Evolutionary conservation across 2,329 filamentous ascomycete species (phyloP).

Genomic region (Fusarium aywerte): DNA sequence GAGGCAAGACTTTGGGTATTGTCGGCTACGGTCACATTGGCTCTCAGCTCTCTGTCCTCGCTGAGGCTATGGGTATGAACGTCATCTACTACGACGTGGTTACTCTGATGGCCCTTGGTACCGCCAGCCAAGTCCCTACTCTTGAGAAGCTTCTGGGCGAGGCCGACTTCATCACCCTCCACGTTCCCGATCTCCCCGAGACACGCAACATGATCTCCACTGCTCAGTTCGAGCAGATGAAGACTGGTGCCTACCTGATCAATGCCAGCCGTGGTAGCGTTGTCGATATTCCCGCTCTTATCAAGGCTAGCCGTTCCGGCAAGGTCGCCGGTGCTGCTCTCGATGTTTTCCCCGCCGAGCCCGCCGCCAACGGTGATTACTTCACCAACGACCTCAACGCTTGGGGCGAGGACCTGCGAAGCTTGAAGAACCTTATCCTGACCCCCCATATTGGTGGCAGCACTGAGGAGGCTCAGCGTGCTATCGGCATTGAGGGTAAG

Average conservation of each 20-base stretch:
- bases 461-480: slow-evolving; percentile 96
- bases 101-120: slow-evolving; percentile 94
- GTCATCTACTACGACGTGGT: slow-evolving; percentile 98
- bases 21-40: slow-evolving; percentile 98
- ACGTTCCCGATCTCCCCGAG: slow-evolving; percentile 93
- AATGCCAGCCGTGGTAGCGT: slow-evolving; percentile 95
- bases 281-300: slow-evolving; percentile 91
- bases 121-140: slow-evolving; percentile 81
- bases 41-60: slow-evolving; percentile 92
- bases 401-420: slow-evolving; percentile 87
- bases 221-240: slow-evolving; percentile 86
- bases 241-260: slow-evolving; percentile 90
- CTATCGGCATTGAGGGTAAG: slow-evolving; percentile 87
- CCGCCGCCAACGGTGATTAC: slow-evolving; percentile 92
- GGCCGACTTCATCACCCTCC: slow-evolving; percentile 92
- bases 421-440: slow-evolving; percentile 90
- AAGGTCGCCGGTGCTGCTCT: slow-evolving; percentile 95
- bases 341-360: slow-evolving; percentile 95
- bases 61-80: slow-evolving; percentile 97
- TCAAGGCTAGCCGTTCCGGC: slow-evolving; percentile 85
- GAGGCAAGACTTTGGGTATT: slow-evolving; percentile 96
- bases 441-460: slow-evolving; percentile 97
- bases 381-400: slow-evolving; percentile 85
- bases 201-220: slow-evolving; percentile 92
- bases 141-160: slow-evolving; percentile 79